phyloP scores from a whole-genome alignment of 2,329 filamentous ascomycete species.

The Aspergillus pseudotamarii region DNA sequence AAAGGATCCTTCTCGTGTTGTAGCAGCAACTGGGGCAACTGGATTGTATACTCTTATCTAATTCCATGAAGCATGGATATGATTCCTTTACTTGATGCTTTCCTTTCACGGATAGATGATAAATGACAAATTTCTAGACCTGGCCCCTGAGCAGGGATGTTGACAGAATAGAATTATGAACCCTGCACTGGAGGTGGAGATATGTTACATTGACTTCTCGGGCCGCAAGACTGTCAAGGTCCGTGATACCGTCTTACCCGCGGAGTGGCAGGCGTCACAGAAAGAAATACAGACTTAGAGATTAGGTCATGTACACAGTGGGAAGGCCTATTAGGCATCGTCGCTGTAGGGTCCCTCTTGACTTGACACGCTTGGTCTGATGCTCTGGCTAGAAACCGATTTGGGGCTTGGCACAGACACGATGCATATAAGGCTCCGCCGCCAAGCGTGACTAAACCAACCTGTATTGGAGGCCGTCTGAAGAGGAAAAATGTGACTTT shows the following conservation, averaged over 20 bases:
- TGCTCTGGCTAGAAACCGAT: background rate
- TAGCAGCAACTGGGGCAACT: background rate
- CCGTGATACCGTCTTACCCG: no score
- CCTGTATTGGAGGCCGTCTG: background rate
- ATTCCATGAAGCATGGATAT: background rate
- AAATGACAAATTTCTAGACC: background rate
- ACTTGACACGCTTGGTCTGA: background rate
- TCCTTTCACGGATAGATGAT: background rate
- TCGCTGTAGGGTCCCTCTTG: background rate
- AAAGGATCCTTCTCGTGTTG: background rate
- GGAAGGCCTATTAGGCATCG: no score
- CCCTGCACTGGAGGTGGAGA: background rate
- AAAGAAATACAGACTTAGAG: accelerated
- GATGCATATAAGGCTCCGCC: background rate
- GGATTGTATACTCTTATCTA: background rate
- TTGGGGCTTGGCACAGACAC: background rate
- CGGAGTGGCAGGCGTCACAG: background rate
- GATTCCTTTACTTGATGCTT: background rate
- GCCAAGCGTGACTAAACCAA: background rate
- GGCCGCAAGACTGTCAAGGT: background rate
- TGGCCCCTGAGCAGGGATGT: background rate
- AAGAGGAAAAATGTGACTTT: no score
- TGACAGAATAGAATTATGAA: background rate
- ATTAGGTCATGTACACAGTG: background rate
- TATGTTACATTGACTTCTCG: background rate